phyloP scores from a whole-genome alignment of 129 eudicot genomes.

The Flaveria linearis region DNA sequence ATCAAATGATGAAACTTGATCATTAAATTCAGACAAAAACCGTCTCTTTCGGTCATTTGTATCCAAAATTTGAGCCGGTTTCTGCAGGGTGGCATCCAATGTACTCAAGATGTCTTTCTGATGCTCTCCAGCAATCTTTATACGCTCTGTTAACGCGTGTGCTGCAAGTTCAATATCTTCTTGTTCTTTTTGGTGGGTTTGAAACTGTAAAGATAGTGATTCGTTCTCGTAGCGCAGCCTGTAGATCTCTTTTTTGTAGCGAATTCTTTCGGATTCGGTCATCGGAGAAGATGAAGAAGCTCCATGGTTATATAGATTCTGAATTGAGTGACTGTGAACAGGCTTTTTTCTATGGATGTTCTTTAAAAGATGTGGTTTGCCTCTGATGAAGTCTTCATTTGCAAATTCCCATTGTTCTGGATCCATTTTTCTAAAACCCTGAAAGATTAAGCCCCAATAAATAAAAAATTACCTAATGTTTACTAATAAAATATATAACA shows the following conservation, averaged over 20 bases:
- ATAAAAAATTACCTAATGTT: neutral
- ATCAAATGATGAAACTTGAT: slow-evolving; percentile 33
- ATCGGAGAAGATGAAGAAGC: slow-evolving; percentile 45
- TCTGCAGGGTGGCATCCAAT: slow-evolving; percentile 40
- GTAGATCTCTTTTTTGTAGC: slow-evolving; percentile 55
- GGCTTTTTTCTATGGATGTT: slow-evolving; percentile 79
- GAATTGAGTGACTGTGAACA: slow-evolving; percentile 71
- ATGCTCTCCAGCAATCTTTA: slow-evolving; percentile 40
- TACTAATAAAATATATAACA: neutral
- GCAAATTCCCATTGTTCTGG: slow-evolving; percentile 95
- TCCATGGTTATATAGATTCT: slow-evolving; percentile 44
- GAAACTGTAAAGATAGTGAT: slow-evolving; percentile 44
- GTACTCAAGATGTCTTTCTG: slow-evolving; percentile 44
- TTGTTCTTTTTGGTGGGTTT: slow-evolving; percentile 51
- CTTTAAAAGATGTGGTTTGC: slow-evolving; percentile 66
- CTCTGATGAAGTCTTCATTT: slow-evolving; percentile 78
- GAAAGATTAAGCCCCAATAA: neutral
- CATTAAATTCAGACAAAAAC: slow-evolving; percentile 42
- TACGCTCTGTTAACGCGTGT: slow-evolving; percentile 46
- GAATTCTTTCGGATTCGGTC: slow-evolving; percentile 55
- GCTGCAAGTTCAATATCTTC: slow-evolving; percentile 43
- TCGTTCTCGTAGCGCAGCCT: slow-evolving; percentile 54
- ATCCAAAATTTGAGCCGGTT: slow-evolving; percentile 54
- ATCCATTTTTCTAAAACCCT: slow-evolving; percentile 92
- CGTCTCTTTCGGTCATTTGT: slow-evolving; percentile 69